These are phyloP conservation scores for Saccharomycopsis lassenensis DNA, from an alignment of 805 yeast genomes.

Conservation along the genomic window DNA sequence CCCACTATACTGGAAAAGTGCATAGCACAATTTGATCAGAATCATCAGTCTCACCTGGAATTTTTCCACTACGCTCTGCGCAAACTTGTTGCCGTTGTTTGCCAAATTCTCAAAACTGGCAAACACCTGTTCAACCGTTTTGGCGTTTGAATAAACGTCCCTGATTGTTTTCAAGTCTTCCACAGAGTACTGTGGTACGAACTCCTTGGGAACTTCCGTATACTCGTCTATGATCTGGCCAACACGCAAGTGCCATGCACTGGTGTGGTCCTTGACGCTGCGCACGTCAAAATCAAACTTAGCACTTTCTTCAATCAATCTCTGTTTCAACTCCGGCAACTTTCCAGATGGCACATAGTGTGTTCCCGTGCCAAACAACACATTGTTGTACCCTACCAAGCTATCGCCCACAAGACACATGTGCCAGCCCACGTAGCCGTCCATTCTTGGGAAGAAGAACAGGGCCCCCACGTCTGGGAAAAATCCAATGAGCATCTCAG, in stretches of 20 bases:
- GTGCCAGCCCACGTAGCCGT: constrained; percentile 75
- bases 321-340: constrained; percentile 45
- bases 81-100: constrained; percentile 41
- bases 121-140: constrained; percentile 42
- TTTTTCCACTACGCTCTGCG: constrained; percentile 43
- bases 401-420: constrained; percentile 79
- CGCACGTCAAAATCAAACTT: constrained; percentile 19
- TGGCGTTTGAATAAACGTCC: constrained; percentile 45
- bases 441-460: constrained; percentile 74
- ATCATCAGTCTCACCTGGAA: constrained; percentile 62
- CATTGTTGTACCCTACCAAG: constrained; percentile 68
- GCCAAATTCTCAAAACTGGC: constrained; percentile 37
- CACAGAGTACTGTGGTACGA: constrained; percentile 44
- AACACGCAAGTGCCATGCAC: constrained; percentile 40
- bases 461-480: constrained; percentile 95
- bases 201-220: constrained; percentile 47
- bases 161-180: constrained; percentile 46
- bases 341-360: constrained; percentile 69
- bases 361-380: constrained; percentile 76
- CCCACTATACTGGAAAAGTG: constrained; percentile 51
- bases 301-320: constrained; percentile 49
- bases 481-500: constrained; percentile 94
- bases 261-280: constrained; percentile 5
- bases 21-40: constrained; percentile 61
- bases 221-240: constrained; percentile 58